Conservation (phyloP, 495 filamentous ascomycete genomes). For the Cercophora samala region DNA sequence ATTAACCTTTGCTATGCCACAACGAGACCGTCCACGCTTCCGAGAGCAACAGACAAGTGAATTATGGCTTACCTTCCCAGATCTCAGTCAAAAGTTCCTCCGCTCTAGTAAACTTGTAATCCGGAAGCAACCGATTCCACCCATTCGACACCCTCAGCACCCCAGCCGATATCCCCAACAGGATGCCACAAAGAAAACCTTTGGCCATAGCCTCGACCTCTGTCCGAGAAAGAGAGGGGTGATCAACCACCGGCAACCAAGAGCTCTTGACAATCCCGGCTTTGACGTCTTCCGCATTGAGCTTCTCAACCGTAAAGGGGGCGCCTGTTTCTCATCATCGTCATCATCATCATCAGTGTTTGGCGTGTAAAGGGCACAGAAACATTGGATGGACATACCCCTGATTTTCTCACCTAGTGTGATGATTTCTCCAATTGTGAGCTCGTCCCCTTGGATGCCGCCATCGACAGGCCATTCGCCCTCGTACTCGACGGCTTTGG, state of each 20-base stretch:
- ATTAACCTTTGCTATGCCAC: too few species aligned
- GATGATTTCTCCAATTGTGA: neutral
- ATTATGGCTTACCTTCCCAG: slow-evolving; percentile 15
- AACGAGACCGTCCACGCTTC: too few species aligned
- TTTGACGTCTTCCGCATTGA: slow-evolving; percentile 18
- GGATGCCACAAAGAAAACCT: slow-evolving; percentile 30
- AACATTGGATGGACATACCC: neutral
- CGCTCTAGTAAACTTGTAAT: slow-evolving; percentile 47
- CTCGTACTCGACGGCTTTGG: slow-evolving; percentile 14
- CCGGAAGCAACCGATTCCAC: slow-evolving; percentile 50
- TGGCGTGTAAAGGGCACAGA: neutral
- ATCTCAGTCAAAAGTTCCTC: slow-evolving; percentile 43
- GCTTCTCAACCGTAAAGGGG: neutral
- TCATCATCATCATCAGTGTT: neutral
- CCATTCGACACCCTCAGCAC: slow-evolving; percentile 46
- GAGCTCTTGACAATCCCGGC: slow-evolving; percentile 43
- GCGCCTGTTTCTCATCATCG: neutral
- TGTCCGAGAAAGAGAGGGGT: slow-evolving; percentile 41
- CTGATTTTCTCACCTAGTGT: neutral
- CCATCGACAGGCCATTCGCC: slow-evolving; percentile 16
- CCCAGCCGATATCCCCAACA: slow-evolving; percentile 40
- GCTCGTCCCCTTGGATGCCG: slow-evolving; percentile 13
- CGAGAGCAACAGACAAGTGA: neutral
- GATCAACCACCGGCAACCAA: slow-evolving; percentile 38
- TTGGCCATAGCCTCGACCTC: slow-evolving; percentile 24